phyloP scores from a whole-genome alignment of 768 basidiomycete species.

The Tremella yokohamensis region DNA sequence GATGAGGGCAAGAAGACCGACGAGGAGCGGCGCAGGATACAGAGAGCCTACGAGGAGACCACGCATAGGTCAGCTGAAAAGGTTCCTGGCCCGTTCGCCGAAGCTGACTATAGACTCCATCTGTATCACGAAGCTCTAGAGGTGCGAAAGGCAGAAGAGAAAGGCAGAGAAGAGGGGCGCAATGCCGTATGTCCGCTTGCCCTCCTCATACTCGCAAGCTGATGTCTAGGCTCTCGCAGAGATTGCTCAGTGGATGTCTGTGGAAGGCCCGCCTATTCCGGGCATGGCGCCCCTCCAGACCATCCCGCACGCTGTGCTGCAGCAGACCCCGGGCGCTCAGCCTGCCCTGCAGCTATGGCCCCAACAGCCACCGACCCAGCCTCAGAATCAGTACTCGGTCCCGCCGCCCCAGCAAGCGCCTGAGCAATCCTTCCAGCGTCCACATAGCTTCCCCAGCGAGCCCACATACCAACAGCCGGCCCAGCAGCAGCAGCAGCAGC shows the following conservation, averaged over 20 bases:
- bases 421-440: neutral
- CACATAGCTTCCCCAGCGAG: neutral
- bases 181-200: constrained; percentile 13
- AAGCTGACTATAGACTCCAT: constrained; percentile 30
- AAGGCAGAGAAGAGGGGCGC: constrained; percentile 47
- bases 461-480: neutral
- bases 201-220: constrained; percentile 3
- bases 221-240: constrained; percentile 47
- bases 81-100: neutral
- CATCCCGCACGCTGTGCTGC: constrained; percentile 35
- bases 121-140: constrained; percentile 45
- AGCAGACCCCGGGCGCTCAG: constrained; percentile 25
- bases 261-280: constrained; percentile 43
- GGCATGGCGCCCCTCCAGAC: constrained; percentile 38
- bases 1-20: constrained; percentile 47
- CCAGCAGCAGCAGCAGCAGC: constrained; percentile 7
- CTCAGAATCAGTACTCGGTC: constrained; percentile 1
- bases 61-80: constrained; percentile 45
- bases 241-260: constrained; percentile 45
- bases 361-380: constrained; percentile 1
- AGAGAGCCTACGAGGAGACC: constrained; percentile 43
- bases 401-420: neutral
- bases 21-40: constrained; percentile 45
- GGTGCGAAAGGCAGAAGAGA: constrained; percentile 43
- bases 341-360: neutral